Base-by-base conservation (phyloP, 768 basidiomycete genomes). In the Rhodosporidiobolus sp. region DNA sequence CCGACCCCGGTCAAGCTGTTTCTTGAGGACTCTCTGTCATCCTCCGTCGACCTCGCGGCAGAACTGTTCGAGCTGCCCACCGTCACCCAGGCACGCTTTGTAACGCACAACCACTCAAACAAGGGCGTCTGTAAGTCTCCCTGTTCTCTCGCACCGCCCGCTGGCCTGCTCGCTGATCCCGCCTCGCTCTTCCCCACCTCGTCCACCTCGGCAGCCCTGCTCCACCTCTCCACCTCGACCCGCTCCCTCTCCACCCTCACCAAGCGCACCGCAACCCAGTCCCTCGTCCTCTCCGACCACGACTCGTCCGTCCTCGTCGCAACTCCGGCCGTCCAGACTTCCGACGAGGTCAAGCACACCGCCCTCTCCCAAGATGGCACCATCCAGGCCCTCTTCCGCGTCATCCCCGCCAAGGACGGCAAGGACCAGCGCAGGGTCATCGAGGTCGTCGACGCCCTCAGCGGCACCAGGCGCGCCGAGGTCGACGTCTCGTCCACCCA, bases 401-500 rank as follows among this genome's bases (percentile, higher is more conserved):
- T 83, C 43, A 73, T 78, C 4, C 46, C 78, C 14, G 77, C 67
- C 22, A 63, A 67, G 49, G 68, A 70, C 2, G 68, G 65, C 32
- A 71, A 68, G 54, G 61, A 71, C 8, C 49, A 61, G 38, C 82
- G 84, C 70, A 86, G 83, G 71, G 83, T 87, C 46, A 83, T 89
- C 0, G 89, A 90, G 78, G 80, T 90, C 22, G 89, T 88, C 87
- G 76, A 79, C 20, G 54, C 50, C 0, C 1, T 1, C 0, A 83
- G 82, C 0, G 81, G 83, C 38, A 73, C 79, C 16, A 78, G 87
- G 2, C 83, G 85, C 61, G 82, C 81, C 0, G 84, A 84, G 0
- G 76, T 85, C 43, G 86, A 89, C 48, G 87, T 89, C 26, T 86
- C 87, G 1, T 84, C 86, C 35, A 76, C 77, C 8, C 88, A 89